These are phyloP conservation scores for Periglandula ipomoeae DNA, from an alignment of 2,329 filamentous ascomycete genomes.

Conservation along the genomic window DNA sequence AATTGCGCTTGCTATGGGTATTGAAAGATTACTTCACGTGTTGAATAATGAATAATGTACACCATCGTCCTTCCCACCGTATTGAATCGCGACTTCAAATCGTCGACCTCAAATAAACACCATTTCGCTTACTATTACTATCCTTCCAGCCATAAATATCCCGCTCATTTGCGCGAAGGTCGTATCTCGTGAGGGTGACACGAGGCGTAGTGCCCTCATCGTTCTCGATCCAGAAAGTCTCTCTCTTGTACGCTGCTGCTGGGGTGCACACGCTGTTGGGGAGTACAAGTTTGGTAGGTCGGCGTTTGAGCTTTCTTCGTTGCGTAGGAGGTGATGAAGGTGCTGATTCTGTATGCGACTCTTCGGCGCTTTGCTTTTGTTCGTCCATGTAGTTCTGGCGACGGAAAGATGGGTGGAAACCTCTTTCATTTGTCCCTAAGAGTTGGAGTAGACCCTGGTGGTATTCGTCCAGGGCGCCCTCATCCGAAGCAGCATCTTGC, in stretches of 20 bases:
- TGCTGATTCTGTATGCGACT: background rate
- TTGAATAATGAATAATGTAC: too few species aligned
- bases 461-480: conserved; percentile 1
- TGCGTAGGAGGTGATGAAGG: background rate
- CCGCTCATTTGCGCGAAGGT: conserved; percentile 5
- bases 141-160: conserved; percentile 6
- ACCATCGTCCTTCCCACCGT: too few species aligned
- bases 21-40: too few species aligned
- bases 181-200: conserved; percentile 7
- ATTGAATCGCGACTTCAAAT: too few species aligned
- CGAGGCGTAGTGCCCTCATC: conserved; percentile 4
- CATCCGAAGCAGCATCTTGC: background rate
- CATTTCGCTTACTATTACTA: too few species aligned
- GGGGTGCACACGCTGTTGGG: background rate
- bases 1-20: too few species aligned
- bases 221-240: conserved; percentile 4
- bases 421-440: background rate
- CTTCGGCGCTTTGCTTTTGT: background rate
- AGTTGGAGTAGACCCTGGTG: conserved; percentile 4
- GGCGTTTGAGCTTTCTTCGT: background rate
- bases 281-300: background rate
- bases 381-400: background rate
- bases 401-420: conserved; percentile 1
- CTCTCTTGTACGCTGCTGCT: background rate
- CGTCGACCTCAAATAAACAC: too few species aligned